Evolutionary conservation across 2,329 filamentous ascomycete species (phyloP).

Genomic region (Alternaria viburni): DNA sequence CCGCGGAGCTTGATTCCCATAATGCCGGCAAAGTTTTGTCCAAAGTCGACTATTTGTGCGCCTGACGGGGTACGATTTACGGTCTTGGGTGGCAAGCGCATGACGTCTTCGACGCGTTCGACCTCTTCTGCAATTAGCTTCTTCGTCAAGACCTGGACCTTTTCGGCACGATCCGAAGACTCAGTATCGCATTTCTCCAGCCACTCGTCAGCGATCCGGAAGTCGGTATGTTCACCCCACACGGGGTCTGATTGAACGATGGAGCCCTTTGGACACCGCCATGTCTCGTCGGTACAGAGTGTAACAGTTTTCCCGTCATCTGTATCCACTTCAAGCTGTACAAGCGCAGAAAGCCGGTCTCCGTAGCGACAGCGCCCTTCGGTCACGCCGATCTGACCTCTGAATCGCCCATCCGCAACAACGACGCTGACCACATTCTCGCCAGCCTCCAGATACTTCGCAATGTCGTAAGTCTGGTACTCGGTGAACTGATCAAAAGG

Average conservation of each 20-base stretch:
- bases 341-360: neutral
- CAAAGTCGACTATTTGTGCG: neutral
- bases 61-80: neutral
- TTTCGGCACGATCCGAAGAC: neutral
- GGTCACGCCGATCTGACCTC: neutral
- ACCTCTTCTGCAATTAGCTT: neutral
- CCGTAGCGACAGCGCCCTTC: neutral
- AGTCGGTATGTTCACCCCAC: neutral
- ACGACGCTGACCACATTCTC: neutral
- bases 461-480: neutral
- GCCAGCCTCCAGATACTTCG: neutral
- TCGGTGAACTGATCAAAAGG: neutral
- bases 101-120: neutral
- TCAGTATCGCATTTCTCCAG: neutral
- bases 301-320: neutral
- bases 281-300: neutral
- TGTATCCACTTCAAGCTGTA: neutral
- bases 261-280: neutral
- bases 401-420: neutral
- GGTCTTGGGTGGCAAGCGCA: neutral
- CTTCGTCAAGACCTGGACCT: neutral
- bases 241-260: neutral
- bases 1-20: neutral
- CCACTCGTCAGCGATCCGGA: neutral
- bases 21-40: neutral